Percentiles rank a stretch among this genome's conserved stretches.
phyloP scores from a whole-genome alignment of 352 stramenopile genomes.

The Phytophthora podocarpi region DNA sequence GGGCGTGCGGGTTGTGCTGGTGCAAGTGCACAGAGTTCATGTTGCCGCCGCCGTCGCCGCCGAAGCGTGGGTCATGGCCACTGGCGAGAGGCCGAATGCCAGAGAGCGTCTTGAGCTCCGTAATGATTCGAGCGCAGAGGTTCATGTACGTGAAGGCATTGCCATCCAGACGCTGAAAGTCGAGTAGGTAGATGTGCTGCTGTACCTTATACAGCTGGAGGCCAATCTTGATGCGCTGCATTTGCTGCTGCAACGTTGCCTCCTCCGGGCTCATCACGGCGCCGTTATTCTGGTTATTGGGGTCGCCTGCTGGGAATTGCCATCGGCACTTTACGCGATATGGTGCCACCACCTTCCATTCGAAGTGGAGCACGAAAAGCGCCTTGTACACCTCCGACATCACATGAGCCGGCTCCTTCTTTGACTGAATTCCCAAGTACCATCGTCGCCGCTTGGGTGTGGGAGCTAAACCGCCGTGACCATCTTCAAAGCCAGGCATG shows the following conservation, averaged over 20 bases:
- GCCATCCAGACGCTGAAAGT: constrained; percentile 97
- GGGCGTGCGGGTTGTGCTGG: constrained; percentile 40
- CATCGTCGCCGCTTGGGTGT: constrained; percentile 90
- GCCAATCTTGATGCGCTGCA: constrained; percentile 93
- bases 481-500: constrained; percentile 47
- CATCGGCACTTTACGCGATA: constrained; percentile 98
- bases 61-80: constrained; percentile 61
- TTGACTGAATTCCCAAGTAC: constrained; percentile 99
- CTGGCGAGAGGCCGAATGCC: constrained; percentile 63
- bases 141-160: constrained; percentile 99
- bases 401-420: constrained; percentile 99
- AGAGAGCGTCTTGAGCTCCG: constrained; percentile 97
- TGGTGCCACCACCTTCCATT: constrained; percentile 96
- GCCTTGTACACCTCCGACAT: constrained; percentile 99
- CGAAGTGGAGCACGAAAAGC: constrained; percentile 95
- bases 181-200: constrained; percentile 99
- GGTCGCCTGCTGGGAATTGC: constrained; percentile 67
- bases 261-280: constrained; percentile 31
- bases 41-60: constrained; percentile 42
- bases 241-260: constrained; percentile 39
- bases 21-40: constrained; percentile 62
- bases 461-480: constrained; percentile 29
- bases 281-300: constrained; percentile 21
- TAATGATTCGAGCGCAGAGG: constrained; percentile 98
- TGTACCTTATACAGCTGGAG: constrained; percentile 98